phyloP scores from a whole-genome alignment of 345 rosid species.

The Durio zibethinus region DNA sequence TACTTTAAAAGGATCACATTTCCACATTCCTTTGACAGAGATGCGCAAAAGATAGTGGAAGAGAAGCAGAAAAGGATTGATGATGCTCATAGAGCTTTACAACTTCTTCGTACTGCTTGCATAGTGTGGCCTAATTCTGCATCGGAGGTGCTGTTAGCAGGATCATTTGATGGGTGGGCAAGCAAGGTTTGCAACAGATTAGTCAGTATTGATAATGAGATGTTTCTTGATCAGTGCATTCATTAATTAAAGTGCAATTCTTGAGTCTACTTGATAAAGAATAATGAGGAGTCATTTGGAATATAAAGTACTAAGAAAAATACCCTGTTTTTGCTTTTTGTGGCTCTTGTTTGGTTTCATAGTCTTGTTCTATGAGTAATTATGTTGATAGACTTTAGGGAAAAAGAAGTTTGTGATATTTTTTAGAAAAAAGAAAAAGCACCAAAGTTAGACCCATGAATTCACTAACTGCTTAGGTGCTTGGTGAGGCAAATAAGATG shows the following conservation, averaged over 20 bases:
- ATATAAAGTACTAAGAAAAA: background rate
- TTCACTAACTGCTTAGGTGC: background rate
- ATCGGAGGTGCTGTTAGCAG: slow-evolving; percentile 72
- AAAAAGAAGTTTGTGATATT: background rate
- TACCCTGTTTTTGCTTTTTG: background rate
- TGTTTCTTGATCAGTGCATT: background rate
- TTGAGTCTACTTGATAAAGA: background rate
- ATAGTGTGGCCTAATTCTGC: slow-evolving; percentile 87
- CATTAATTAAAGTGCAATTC: too few relatives aligned
- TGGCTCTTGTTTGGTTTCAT: background rate
- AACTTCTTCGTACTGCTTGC: slow-evolving; percentile 60
- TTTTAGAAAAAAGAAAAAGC: background rate
- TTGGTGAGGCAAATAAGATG: background rate
- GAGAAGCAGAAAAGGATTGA: slow-evolving; percentile 71
- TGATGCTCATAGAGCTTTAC: slow-evolving; percentile 58
- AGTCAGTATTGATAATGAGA: background rate
- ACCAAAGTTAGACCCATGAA: background rate
- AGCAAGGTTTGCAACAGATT: slow-evolving; percentile 54
- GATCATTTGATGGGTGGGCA: slow-evolving; percentile 95
- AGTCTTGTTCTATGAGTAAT: background rate
- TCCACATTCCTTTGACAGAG: slow-evolving; percentile 40
- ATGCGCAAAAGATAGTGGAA: slow-evolving; percentile 63
- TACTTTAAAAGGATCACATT: background rate
- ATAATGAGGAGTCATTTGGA: background rate
- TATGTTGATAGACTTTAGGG: background rate